phyloP scores from a whole-genome alignment of 106 monocot species.

The Hemerocallis citrina region DNA sequence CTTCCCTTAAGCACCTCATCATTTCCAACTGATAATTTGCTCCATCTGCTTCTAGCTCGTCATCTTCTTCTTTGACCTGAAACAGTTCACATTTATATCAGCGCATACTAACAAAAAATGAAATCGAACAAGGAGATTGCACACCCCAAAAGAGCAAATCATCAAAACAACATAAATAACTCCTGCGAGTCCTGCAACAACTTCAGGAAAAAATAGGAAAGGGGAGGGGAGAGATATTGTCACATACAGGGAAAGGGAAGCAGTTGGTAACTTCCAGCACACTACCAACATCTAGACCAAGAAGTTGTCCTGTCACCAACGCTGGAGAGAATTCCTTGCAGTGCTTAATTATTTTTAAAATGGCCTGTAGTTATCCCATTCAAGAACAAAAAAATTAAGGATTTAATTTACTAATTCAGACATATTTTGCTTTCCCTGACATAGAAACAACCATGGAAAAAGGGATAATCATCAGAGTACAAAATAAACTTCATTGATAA shows the following conservation, averaged over 20 bases:
- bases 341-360: constrained; percentile 92
- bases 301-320: constrained; percentile 89
- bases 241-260: constrained; percentile 75
- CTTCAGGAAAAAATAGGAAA: too few species aligned
- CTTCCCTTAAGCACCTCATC: constrained; percentile 97
- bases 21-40: constrained; percentile 99
- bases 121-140: too few species aligned
- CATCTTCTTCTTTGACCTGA: constrained; percentile 93
- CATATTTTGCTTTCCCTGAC: too few species aligned
- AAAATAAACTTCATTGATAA: background rate
- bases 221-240: background rate
- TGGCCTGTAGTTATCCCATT: constrained; percentile 36
- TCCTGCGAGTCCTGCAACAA: too few species aligned
- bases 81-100: background rate
- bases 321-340: constrained; percentile 91
- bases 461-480: background rate
- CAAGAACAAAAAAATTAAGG: background rate
- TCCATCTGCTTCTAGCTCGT: constrained; percentile 93
- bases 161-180: too few species aligned
- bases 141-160: too few species aligned
- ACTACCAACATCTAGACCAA: constrained; percentile 93
- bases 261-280: constrained; percentile 97
- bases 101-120: background rate
- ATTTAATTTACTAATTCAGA: background rate
- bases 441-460: background rate